Base-by-base conservation (phyloP, 768 basidiomycete genomes). In the Mycena chlorophos region DNA sequence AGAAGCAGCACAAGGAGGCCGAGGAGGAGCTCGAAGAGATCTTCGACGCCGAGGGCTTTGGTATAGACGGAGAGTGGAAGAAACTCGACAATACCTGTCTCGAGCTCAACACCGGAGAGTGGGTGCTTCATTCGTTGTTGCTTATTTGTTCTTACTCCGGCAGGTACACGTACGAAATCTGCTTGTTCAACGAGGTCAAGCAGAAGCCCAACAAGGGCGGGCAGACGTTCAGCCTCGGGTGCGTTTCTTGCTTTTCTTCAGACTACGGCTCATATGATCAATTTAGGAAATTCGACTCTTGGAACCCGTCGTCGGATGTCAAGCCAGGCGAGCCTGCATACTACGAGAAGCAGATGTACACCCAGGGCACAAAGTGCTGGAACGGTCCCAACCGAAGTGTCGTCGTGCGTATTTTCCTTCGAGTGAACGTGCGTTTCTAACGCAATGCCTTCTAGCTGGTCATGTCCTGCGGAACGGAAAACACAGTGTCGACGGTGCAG, bases 141-240 rank as follows among this genome's bases (percentile, higher is more conserved):
- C 25, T 48, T 56, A 37, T 6, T 56, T 49, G n/a, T 12, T 37
- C 19, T 17, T 4, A 22, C 4, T 23, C 19, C 20, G 40, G 19
- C 53, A 97, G 94, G 60, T 98, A 98, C 70, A 91, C 86, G 5
- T 99, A 99, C 68, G 90, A 94, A 67, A 78, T 98, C 6, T 98
- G 96, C 73, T 78, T 97, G 63, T 98, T 99, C 64, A 82, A 86
- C 3, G 85, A 89, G 63, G 92, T 89, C 2, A 88, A 78, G 51
- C 97, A 99, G 71, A 96, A 88, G 71, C 87, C 91, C 8, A 88
- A 88, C 66, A 82, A 86, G 49, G 91, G 92, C 46, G 89, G 91
- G 17, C 74, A 77, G 30, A 76, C 80, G 13, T 81, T 85, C 76
- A 87, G 86, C 67, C 86, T 98, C 17, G 96, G 96, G 94, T 96